phyloP scores from a whole-genome alignment of 148 eudicot species.

The Suaeda aralocaspica region DNA sequence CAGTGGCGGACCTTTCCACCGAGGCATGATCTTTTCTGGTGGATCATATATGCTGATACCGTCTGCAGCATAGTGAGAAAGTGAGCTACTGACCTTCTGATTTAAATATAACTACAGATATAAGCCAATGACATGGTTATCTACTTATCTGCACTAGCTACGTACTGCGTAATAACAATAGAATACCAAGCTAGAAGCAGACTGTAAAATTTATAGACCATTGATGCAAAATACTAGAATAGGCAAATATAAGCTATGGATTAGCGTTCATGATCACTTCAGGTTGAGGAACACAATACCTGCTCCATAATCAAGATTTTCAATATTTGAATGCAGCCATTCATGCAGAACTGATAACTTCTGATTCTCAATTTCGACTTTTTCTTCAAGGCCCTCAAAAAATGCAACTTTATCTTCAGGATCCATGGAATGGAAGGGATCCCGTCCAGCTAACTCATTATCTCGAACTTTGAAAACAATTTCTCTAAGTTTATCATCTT shows the following conservation, averaged over 20 bases:
- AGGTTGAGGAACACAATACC: slow-evolving; percentile 40
- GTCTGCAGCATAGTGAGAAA: slow-evolving; percentile 38
- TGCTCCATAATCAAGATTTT: slow-evolving; percentile 94
- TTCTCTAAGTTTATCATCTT: slow-evolving; percentile 75
- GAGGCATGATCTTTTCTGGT: slow-evolving; percentile 79
- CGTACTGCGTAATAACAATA: neutral
- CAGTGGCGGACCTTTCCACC: slow-evolving; percentile 88
- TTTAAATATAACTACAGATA: neutral
- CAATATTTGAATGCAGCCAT: slow-evolving; percentile 83
- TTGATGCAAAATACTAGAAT: neutral
- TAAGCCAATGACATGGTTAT: neutral
- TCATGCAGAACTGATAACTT: slow-evolving; percentile 60
- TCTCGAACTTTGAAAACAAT: slow-evolving; percentile 88
- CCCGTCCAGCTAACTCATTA: slow-evolving; percentile 79
- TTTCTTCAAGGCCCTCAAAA: slow-evolving; percentile 71
- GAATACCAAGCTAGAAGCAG: slow-evolving; percentile 6
- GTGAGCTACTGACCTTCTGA: neutral
- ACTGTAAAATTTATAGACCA: neutral
- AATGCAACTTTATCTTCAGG: slow-evolving; percentile 67
- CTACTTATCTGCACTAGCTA: too few species aligned
- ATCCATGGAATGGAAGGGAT: slow-evolving; percentile 77
- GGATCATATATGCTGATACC: slow-evolving; percentile 90
- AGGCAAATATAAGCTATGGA: neutral
- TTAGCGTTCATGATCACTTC: neutral
- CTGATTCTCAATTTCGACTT: slow-evolving; percentile 62